Conservation (phyloP, 2,329 filamentous ascomycete species). For the Colletotrichum navitas region DNA sequence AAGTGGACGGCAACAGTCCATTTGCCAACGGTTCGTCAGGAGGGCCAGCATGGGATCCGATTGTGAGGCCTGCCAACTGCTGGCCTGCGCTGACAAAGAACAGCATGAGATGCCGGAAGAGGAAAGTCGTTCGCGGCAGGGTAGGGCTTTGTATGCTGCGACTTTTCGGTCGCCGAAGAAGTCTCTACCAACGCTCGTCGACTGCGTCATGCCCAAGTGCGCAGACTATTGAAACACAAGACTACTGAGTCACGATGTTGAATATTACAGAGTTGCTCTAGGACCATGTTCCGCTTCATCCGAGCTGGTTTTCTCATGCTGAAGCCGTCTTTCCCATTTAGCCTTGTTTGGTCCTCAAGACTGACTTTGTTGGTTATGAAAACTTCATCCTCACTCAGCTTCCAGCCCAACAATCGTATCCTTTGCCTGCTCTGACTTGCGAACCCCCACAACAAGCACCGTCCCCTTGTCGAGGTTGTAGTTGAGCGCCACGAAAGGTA, state of each 20-base stretch:
- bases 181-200: background rate
- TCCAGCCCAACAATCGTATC: background rate
- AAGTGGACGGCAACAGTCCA: background rate
- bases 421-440: conserved; percentile 6
- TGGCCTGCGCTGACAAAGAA: background rate
- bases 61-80: background rate
- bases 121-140: background rate
- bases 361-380: conserved; percentile 6
- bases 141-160: background rate
- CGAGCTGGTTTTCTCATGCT: background rate
- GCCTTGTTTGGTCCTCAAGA: background rate
- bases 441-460: background rate
- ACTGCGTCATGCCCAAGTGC: background rate
- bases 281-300: background rate
- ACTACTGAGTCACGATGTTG: background rate
- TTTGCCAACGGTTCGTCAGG: background rate
- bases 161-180: conserved; percentile 1
- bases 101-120: no score
- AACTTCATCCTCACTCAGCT: background rate
- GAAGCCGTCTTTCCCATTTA: background rate
- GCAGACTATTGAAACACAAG: background rate
- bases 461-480: background rate
- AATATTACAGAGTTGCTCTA: background rate
- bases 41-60: background rate
- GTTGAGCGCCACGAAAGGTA: background rate